Evolutionary conservation across 108 stramenopile genomes (phyloP), one percentile per base, ranked within the genome.

Genomic region (Hondaea fermentalgiana): DNA sequence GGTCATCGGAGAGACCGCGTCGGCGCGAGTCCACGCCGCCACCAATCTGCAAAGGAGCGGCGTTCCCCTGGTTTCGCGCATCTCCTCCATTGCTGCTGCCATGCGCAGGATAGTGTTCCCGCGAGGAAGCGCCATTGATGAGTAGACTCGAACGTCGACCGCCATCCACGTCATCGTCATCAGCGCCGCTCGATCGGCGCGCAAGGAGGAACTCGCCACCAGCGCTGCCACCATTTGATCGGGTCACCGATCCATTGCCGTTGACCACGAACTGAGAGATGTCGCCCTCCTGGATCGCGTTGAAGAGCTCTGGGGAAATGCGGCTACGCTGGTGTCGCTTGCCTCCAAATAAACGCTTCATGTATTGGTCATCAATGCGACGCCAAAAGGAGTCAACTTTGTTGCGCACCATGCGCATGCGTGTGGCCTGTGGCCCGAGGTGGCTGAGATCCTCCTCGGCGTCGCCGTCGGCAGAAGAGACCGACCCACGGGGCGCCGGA

Each of bases 331-430:
- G 76, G 51, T 83, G 76, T 12, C 76, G 55, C 89, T 91, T 89
- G 59, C 94, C 93, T 42, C 93, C 93, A 60, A 94, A 94, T 4
- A 89, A 21, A n/a, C 92, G 94, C 60, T 92, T 91, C 90, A 94
- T 90, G 89, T 91, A 92, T 14, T 64, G 59, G 47, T 58, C 57
- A 87, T 94, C 94, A 42, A 92, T 10, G 49, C 72, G 5, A 43
- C 57, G 57, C 57, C 58, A 89, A 5, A 21, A 42, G 35, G 28
- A 58, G 57, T 72, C 60, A 17, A 89, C 4, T 6, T 53, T 43
- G 29, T 5, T 6, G 25, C 51, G 44, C 35, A 69, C 64, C 10
- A 14, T 14, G 42, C 64, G 4, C 25, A 69, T 23, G 42, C 17
- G 64, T 6, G 8, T 42, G 21, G 64, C 64, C 21, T 23, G 64